Percentiles rank a stretch among this genome's conserved stretches.
phyloP scores from a whole-genome alignment of 345 rosid species.

The Murraya koenigii region DNA sequence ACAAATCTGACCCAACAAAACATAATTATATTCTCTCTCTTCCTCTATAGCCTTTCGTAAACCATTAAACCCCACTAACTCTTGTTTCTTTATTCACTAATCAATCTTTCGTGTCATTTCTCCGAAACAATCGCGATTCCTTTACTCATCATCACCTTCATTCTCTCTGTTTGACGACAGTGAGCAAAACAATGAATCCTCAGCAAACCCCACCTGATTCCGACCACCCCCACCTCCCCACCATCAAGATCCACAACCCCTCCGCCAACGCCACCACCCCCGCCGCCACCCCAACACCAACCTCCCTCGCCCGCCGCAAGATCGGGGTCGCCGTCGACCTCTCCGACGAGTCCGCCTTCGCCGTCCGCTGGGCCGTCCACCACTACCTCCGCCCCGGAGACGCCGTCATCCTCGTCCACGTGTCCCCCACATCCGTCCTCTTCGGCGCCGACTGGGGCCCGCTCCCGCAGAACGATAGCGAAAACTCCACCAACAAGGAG shows the following conservation, averaged over 20 bases:
- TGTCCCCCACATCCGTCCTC: conserved; percentile 92
- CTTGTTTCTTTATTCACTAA: no score
- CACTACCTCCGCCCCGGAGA: conserved; percentile 94
- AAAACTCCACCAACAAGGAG: not conserved
- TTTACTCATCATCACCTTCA: not conserved
- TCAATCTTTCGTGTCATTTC: not conserved
- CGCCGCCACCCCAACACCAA: conserved; percentile 59
- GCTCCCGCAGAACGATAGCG: conserved; percentile 35
- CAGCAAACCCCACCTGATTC: conserved; percentile 38
- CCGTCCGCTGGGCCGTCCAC: conserved; percentile 87
- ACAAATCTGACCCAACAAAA: no score
- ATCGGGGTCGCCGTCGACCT: conserved; percentile 94
- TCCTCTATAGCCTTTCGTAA: no score
- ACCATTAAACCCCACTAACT: not conserved
- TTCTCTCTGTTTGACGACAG: not conserved
- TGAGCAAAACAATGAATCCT: conserved; percentile 12
- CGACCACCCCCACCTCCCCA: conserved; percentile 64
- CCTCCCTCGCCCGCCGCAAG: conserved; percentile 83
- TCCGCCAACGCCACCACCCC: conserved; percentile 37
- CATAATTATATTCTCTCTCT: no score
- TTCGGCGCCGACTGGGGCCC: conserved; percentile 99
- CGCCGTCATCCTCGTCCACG: conserved; percentile 90
- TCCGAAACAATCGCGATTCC: not conserved
- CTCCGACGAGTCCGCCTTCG: conserved; percentile 76
- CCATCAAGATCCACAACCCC: conserved; percentile 71